phyloP scores from a whole-genome alignment of 768 basidiomycete species.

The Amanita thiersii region DNA sequence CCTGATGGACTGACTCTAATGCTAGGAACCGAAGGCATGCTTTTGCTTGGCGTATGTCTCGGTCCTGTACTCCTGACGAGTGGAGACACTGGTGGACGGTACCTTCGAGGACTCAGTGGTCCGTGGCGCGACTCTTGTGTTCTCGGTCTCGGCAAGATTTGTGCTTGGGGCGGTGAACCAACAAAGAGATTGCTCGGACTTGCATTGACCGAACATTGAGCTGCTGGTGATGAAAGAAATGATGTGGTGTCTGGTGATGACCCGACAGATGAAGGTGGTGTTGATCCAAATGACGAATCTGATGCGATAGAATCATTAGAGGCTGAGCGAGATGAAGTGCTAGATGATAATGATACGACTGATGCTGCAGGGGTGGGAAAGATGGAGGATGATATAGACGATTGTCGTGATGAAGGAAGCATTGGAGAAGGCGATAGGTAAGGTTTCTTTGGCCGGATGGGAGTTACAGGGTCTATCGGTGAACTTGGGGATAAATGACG shows the following conservation, averaged over 20 bases:
- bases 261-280: slow-evolving; percentile 32
- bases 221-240: slow-evolving; percentile 25
- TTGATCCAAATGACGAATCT: slow-evolving; percentile 30
- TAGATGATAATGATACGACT: slow-evolving; percentile 15
- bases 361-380: slow-evolving; percentile 16
- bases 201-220: too few species aligned
- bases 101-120: slow-evolving; percentile 49
- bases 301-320: slow-evolving; percentile 15
- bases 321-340: slow-evolving; percentile 28
- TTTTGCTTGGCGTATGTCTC: slow-evolving; percentile 5
- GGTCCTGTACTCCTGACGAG: neutral
- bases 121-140: slow-evolving; percentile 66
- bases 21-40: slow-evolving; percentile 2
- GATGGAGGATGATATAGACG: slow-evolving; percentile 24
- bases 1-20: neutral
- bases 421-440: slow-evolving; percentile 27
- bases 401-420: slow-evolving; percentile 29
- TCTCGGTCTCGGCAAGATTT: slow-evolving; percentile 38
- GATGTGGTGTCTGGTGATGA: slow-evolving; percentile 30
- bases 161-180: slow-evolving; percentile 18
- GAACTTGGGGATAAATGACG: slow-evolving; percentile 11
- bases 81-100: neutral
- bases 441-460: slow-evolving; percentile 29
- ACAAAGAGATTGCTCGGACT: too few species aligned
- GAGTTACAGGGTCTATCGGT: slow-evolving; percentile 31